Conservation (phyloP, 345 rosid genomes). For the Carallia pectinifolia region DNA sequence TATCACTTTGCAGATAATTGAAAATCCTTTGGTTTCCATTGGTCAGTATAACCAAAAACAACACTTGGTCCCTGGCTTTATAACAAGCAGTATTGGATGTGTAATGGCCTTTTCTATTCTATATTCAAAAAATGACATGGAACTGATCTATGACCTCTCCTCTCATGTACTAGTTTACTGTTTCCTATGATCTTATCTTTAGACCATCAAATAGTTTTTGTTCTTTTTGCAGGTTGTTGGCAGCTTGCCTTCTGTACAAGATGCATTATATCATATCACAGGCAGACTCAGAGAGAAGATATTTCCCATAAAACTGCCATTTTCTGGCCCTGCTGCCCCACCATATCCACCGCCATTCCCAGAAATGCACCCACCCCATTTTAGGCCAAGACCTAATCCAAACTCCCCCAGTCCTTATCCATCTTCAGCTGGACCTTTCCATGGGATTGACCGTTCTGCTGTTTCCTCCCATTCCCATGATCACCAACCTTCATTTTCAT, state of each 20-base stretch:
- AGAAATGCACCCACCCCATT: constrained; percentile 64
- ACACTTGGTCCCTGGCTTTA: no score
- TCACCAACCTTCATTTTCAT: constrained; percentile 47
- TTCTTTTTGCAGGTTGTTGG: constrained; percentile 58
- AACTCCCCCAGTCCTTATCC: constrained; percentile 59
- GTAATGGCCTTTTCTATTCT: no score
- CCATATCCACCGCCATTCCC: constrained; percentile 65
- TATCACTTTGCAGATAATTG: no score
- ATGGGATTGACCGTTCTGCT: constrained; percentile 41
- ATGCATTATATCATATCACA: constrained; percentile 74
- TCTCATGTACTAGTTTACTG: neutral
- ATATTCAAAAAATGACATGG: neutral
- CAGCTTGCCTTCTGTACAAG: constrained; percentile 63
- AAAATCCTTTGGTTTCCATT: no score
- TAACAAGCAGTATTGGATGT: no score
- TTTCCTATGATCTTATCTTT: neutral
- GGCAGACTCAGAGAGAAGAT: constrained; percentile 63
- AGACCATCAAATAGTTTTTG: constrained; percentile 7
- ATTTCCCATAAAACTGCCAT: constrained; percentile 52
- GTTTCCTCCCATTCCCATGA: constrained; percentile 41
- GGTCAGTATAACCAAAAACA: no score
- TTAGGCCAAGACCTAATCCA: constrained; percentile 66
- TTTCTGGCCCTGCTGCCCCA: constrained; percentile 43
- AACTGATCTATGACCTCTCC: neutral
- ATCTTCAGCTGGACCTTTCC: constrained; percentile 54